Base-by-base conservation (phyloP, 106 monocot species). In the Acanthochlamys bracteata region DNA sequence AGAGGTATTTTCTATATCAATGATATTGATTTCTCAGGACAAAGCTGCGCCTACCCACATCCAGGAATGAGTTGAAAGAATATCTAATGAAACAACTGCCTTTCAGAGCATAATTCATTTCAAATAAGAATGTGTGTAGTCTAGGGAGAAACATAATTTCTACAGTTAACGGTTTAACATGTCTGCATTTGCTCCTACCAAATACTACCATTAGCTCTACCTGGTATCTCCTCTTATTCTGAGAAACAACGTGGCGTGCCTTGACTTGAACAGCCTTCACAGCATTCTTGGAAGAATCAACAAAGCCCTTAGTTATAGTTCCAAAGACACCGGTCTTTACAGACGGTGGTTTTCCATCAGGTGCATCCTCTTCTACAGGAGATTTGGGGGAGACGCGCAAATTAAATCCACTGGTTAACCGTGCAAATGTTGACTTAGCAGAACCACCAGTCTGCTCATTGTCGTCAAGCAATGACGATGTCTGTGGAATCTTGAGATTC, bases 141-240 rank as follows among this genome's bases (percentile, higher is more conserved):
- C 33, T 33, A 33, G 1, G 33, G 4, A 33, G 33, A 1, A 33
- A 33, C 6, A 6, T 1, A 33, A 33, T 33, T 3, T 1, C 33
- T 33, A 33, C 1, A 33, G 1, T 33, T 33, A 33, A 33, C 1
- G 33, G 6, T n/a, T 33, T 6, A 6, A 6, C 33, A 33, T 33
- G 6, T 33, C 33, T 33, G 33, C 33, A 33, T 33, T 33, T 33
- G 33, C 33, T 33, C 6, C 1, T 33, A 6, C 33, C 33, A 33
- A 33, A 33, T 33, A 33, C 33, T 33, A 33, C 4, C 33, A 33
- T 33, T 33, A 33, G 33, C 33, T n/a, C n/a, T 71, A 96, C 96
- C 84, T 96, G 96, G 64, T 90, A 96, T 85, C 96, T 82, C 74
- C 96, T 90, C 70, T 96, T 96, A 76, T 96, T 96, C 63, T 96